phyloP scores from a whole-genome alignment of 805 yeast species.

The Sungouiozyma intestinalis region DNA sequence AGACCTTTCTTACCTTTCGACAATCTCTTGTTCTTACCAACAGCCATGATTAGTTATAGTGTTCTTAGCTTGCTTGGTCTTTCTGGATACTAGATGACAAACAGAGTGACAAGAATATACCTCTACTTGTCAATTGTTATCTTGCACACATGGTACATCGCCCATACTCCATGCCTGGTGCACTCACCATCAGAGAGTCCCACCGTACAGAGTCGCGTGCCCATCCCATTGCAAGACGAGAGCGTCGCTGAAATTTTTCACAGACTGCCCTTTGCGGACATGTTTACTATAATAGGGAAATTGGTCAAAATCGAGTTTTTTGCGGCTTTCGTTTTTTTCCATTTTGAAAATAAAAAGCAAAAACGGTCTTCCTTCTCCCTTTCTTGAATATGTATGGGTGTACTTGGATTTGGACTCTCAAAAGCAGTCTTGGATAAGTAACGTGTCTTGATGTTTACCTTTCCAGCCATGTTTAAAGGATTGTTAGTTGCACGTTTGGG shows the following conservation, averaged over 20 bases:
- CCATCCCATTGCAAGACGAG: neutral
- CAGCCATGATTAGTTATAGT: constrained; percentile 43
- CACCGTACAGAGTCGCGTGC: no score
- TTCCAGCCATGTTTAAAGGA: neutral
- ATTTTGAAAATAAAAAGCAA: no score
- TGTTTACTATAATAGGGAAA: neutral
- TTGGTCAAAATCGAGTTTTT: no score
- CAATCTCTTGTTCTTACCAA: constrained; percentile 77
- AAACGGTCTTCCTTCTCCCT: neutral
- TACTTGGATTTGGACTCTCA: neutral
- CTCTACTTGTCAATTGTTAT: neutral
- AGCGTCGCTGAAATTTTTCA: neutral
- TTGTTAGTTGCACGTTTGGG: neutral
- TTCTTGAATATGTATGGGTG: neutral
- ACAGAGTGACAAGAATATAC: neutral
- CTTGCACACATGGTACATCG: neutral
- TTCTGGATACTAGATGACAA: no score
- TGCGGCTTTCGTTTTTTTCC: no score
- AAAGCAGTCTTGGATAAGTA: neutral
- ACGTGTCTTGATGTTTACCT: neutral
- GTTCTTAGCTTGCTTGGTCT: neutral
- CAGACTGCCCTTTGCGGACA: neutral
- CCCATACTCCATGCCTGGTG: neutral
- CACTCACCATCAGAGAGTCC: no score
- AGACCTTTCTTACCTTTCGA: constrained; percentile 91